Conservation (phyloP, 2,329 filamentous ascomycete genomes). For the Aspergillus arachidicola region DNA sequence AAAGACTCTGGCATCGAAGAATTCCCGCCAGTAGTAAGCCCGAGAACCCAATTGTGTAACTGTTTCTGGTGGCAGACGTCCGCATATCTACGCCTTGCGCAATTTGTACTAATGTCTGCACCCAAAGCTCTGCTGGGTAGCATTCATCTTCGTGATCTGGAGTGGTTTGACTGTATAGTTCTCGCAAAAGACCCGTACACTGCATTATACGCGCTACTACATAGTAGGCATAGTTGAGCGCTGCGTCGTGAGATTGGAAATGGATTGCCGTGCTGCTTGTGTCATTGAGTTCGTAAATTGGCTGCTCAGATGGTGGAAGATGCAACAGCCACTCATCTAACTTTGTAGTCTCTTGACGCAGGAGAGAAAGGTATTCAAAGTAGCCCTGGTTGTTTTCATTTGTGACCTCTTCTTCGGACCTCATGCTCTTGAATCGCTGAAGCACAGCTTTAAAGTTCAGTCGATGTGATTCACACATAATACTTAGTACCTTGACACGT, state of each 20-base stretch:
- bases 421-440: no score
- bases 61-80: conserved; percentile 20
- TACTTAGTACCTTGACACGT: conserved; percentile 21
- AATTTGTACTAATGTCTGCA: conserved; percentile 17
- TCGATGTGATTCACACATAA: conserved; percentile 29
- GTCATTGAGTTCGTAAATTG: conserved; percentile 6
- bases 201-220: conserved; percentile 28
- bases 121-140: conserved; percentile 16
- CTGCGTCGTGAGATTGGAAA: conserved; percentile 26
- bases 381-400: no score
- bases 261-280: no score
- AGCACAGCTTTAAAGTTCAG: conserved; percentile 11
- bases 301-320: conserved; percentile 19
- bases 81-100: conserved; percentile 18
- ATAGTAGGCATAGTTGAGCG: conserved; percentile 29
- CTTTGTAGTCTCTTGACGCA: not conserved
- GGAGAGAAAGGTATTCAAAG: no score
- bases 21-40: conserved; percentile 25
- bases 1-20: conserved; percentile 22
- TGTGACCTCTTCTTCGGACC: no score
- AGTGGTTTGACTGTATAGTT: not conserved
- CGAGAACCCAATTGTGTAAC: conserved; percentile 30
- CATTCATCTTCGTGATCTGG: not conserved
- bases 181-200: conserved; percentile 13
- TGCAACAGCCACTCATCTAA: conserved; percentile 22